These are phyloP conservation scores for Protostelium mycophagum DNA, from an alignment of 78 protist genomes.

Conservation along the genomic window DNA sequence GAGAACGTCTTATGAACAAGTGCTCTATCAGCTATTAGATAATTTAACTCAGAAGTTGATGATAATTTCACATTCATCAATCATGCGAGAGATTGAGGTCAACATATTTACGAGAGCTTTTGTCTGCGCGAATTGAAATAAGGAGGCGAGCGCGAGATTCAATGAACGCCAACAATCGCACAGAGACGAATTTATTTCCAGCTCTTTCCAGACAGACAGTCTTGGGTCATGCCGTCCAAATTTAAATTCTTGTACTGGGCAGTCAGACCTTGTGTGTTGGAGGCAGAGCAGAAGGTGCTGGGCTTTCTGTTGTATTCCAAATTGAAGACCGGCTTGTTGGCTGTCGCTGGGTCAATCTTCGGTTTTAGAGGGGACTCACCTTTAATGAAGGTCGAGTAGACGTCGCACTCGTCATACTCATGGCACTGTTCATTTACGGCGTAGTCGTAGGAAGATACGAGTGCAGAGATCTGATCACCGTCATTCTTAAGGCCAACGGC, in stretches of 20 bases:
- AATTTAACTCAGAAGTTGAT: too few relatives aligned
- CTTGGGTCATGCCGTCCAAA: not conserved
- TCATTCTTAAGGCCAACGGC: conserved; percentile 7
- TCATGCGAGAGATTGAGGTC: too few relatives aligned
- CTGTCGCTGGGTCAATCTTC: not conserved
- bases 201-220: not conserved
- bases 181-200: too few relatives aligned
- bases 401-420: not conserved
- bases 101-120: too few relatives aligned
- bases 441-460: not conserved
- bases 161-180: too few relatives aligned
- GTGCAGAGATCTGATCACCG: not conserved
- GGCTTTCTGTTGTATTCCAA: not conserved
- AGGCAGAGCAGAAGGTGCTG: not conserved
- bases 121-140: too few relatives aligned
- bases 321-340: not conserved
- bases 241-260: not conserved
- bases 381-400: not conserved
- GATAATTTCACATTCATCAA: too few relatives aligned
- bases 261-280: not conserved
- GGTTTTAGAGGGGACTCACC: not conserved
- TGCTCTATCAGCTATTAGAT: too few relatives aligned
- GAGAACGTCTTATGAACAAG: too few relatives aligned
- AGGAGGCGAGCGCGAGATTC: too few relatives aligned
- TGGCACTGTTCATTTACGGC: not conserved